Conservation (phyloP, 2,329 filamentous ascomycete genomes). For the Cyphellophora europaea region DNA sequence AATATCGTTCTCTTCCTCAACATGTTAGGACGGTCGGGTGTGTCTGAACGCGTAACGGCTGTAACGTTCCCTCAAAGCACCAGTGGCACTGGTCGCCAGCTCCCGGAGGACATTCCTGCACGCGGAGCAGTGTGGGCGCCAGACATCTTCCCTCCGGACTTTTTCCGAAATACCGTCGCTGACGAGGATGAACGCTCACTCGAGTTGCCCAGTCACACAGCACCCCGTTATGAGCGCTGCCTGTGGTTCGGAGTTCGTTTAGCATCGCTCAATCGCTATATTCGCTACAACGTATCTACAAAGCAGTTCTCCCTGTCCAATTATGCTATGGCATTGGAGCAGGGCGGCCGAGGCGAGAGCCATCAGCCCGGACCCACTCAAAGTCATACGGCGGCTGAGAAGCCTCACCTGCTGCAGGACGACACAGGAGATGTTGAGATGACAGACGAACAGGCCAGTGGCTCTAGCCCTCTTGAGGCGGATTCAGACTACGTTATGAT, state of each 20-base stretch:
- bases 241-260: conserved; percentile 39
- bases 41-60: conserved; percentile 27
- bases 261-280: conserved; percentile 24
- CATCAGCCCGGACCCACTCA: no score
- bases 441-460: no score
- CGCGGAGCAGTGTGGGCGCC: conserved; percentile 44
- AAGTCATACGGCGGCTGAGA: no score
- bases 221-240: conserved; percentile 40
- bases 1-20: conserved; percentile 45
- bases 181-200: conserved; percentile 48
- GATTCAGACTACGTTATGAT: no score
- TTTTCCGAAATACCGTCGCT: conserved; percentile 39
- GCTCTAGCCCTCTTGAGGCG: no score
- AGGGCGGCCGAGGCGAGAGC: no score
- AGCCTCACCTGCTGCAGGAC: no score
- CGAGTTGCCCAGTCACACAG: conserved; percentile 39
- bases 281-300: conserved; percentile 24
- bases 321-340: conserved; percentile 7
- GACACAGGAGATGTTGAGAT: no score
- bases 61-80: conserved; percentile 31
- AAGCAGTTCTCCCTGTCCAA: conserved; percentile 25
- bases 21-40: conserved; percentile 36
- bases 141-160: conserved; percentile 40
- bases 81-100: conserved; percentile 32
- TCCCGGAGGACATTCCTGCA: conserved; percentile 51